Evolutionary conservation across 768 basidiomycete species (phyloP).

Genomic region (Gloeopeniophorella convolvens): DNA sequence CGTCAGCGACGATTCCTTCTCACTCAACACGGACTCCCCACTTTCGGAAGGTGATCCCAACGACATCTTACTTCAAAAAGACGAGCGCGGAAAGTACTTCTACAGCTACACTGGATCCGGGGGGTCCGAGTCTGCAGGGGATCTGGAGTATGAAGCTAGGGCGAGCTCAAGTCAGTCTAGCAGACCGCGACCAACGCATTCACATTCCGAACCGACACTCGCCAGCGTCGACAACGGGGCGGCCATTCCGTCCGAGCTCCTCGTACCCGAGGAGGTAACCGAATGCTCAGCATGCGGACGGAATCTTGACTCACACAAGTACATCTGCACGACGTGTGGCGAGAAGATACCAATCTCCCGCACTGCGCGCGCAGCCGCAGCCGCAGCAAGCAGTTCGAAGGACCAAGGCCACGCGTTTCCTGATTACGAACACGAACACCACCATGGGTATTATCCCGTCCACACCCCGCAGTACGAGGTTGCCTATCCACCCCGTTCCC

Average conservation of each 20-base stretch:
- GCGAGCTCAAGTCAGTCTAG: neutral
- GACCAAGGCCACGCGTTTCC: conserved; percentile 30
- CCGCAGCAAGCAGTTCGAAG: conserved; percentile 41
- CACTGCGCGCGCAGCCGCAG: conserved; percentile 19
- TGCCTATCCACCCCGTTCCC: conserved; percentile 7
- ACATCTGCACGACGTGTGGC: conserved; percentile 85
- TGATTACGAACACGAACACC: conserved; percentile 18
- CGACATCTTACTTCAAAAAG: conserved; percentile 1
- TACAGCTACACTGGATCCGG: conserved; percentile 5
- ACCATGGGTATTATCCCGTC: neutral
- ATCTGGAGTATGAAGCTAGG: conserved; percentile 7
- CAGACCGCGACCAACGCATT: neutral
- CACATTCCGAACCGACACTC: neutral
- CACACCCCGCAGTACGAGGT: neutral
- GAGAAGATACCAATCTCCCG: conserved; percentile 49
- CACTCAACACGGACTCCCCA: conserved; percentile 16
- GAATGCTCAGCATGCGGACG: conserved; percentile 79
- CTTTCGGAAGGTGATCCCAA: conserved; percentile 7
- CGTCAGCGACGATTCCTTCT: conserved; percentile 14
- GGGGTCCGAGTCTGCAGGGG: conserved; percentile 11
- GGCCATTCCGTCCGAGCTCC: conserved; percentile 36
- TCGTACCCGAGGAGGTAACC: conserved; percentile 59
- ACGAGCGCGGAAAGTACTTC: conserved; percentile 12
- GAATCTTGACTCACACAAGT: conserved; percentile 74
- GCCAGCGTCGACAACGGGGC: conserved; percentile 4